These are phyloP conservation scores for Sporobolomyces phaffii DNA, from an alignment of 768 basidiomycete genomes.

Conservation along the genomic window DNA sequence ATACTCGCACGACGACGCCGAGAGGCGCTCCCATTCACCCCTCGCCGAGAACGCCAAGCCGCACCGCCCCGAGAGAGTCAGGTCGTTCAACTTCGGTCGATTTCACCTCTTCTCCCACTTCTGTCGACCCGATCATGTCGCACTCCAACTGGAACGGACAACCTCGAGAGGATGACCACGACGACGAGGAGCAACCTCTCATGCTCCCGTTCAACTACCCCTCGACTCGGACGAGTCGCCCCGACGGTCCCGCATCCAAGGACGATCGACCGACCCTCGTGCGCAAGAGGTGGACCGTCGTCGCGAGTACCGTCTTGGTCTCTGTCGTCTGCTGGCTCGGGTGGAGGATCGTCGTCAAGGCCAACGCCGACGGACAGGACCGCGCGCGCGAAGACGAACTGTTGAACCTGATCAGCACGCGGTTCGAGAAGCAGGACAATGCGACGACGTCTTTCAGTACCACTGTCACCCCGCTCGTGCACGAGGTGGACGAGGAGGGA, in stretches of 20 bases:
- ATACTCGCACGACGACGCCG: too few relatives aligned
- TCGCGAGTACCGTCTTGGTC: neutral
- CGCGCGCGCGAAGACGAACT: neutral
- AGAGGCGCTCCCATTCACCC: too few relatives aligned
- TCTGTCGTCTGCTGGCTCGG: neutral
- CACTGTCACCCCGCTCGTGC: too few relatives aligned
- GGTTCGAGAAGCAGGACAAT: neutral
- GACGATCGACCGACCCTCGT: too few relatives aligned
- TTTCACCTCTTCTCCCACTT: too few relatives aligned
- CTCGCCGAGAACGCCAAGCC: neutral
- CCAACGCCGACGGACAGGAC: neutral
- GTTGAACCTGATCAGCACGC: neutral
- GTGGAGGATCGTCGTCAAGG: neutral
- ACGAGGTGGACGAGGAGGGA: neutral
- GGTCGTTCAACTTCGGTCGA: conserved; percentile 7
- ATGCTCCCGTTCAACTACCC: too few relatives aligned
- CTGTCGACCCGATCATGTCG: too few relatives aligned
- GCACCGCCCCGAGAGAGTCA: neutral
- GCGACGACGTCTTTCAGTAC: neutral
- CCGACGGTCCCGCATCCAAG: too few relatives aligned
- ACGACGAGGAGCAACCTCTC: conserved; percentile 1
- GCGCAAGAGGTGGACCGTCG: neutral
- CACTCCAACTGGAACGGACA: too few relatives aligned
- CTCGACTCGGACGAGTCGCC: too few relatives aligned
- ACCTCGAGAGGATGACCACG: too few relatives aligned